Percentiles rank a stretch among this genome's conserved stretches.
phyloP scores from a whole-genome alignment of 2,329 filamentous ascomycete species.

The Metarhizium album region DNA sequence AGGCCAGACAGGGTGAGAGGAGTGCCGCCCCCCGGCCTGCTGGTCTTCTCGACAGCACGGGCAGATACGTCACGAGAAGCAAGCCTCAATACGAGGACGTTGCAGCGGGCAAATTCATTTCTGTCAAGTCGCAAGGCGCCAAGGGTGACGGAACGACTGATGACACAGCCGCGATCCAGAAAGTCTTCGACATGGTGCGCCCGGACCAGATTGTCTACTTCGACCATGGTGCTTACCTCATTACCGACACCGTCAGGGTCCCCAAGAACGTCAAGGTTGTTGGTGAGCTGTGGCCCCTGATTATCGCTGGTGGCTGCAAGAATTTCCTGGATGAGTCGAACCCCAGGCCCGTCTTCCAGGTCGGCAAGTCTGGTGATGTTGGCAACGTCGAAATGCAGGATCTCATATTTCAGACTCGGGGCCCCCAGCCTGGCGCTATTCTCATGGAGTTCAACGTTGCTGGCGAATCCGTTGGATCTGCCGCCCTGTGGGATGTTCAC shows the following conservation, averaged over 20 bases:
- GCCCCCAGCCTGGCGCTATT: constrained; percentile 76
- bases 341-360: constrained; percentile 74
- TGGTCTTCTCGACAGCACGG: constrained; percentile 50
- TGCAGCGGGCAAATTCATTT: constrained; percentile 61
- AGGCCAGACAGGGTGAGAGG: constrained; percentile 49
- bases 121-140: constrained; percentile 71
- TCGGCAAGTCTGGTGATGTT: constrained; percentile 65
- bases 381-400: constrained; percentile 83
- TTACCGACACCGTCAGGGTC: constrained; percentile 59
- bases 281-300: constrained; percentile 83
- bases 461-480: constrained; percentile 53
- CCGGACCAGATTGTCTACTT: constrained; percentile 61
- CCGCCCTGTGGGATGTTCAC: constrained; percentile 92
- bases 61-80: constrained; percentile 68
- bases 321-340: constrained; percentile 65
- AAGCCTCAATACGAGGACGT: constrained; percentile 80
- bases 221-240: constrained; percentile 62
- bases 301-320: constrained; percentile 66
- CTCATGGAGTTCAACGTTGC: constrained; percentile 87
- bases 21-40: constrained; percentile 50
- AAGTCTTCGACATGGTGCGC: constrained; percentile 57
- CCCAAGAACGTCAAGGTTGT: constrained; percentile 78
- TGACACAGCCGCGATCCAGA: constrained; percentile 77
- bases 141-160: constrained; percentile 81
- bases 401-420: constrained; percentile 73